Evolutionary conservation across 2,329 filamentous ascomycete species (phyloP).

Genomic region (Epichloe sibirici): DNA sequence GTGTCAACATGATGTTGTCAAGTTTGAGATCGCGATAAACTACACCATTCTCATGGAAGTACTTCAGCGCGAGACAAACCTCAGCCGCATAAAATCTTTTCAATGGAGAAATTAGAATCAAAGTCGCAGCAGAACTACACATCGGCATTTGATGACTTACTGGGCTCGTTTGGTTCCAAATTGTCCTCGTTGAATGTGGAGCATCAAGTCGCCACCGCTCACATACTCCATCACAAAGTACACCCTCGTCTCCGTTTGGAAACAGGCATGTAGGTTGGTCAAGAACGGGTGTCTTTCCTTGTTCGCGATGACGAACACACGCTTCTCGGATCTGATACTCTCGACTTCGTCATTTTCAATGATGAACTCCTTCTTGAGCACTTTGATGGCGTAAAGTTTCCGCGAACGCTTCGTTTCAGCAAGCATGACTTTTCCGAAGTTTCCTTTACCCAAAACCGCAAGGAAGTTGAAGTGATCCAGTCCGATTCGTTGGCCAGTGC

Average conservation of each 20-base stretch:
- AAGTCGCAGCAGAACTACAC: too few species aligned
- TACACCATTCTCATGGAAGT: slow-evolving; percentile 98
- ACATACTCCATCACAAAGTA: slow-evolving; percentile 99
- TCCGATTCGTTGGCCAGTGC: slow-evolving; percentile 75
- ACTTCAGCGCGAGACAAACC: slow-evolving; percentile 92
- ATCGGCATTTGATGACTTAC: slow-evolving; percentile 42
- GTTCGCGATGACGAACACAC: slow-evolving; percentile 93
- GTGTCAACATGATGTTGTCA: slow-evolving; percentile 78
- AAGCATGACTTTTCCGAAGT: slow-evolving; percentile 99
- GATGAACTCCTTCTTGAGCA: slow-evolving; percentile 99
- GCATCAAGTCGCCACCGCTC: slow-evolving; percentile 94
- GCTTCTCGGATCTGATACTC: slow-evolving; percentile 93
- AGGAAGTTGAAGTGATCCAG: slow-evolving; percentile 99
- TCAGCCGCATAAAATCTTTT: slow-evolving; percentile 88
- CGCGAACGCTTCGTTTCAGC: slow-evolving; percentile 90
- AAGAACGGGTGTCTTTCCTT: slow-evolving; percentile 94
- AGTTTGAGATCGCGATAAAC: slow-evolving; percentile 97
- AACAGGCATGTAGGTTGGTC: slow-evolving; percentile 89
- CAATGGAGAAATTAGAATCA: background rate
- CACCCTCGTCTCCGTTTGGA: slow-evolving; percentile 95
- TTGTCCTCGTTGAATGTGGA: slow-evolving; percentile 94
- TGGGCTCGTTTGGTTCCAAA: slow-evolving; percentile 94
- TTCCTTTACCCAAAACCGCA: slow-evolving; percentile 94
- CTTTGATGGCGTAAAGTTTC: slow-evolving; percentile 95
- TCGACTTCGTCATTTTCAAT: slow-evolving; percentile 99